These are phyloP conservation scores for Aspergillaceae sp. DNA, from an alignment of 2,329 filamentous ascomycete species.

Conservation along the genomic window DNA sequence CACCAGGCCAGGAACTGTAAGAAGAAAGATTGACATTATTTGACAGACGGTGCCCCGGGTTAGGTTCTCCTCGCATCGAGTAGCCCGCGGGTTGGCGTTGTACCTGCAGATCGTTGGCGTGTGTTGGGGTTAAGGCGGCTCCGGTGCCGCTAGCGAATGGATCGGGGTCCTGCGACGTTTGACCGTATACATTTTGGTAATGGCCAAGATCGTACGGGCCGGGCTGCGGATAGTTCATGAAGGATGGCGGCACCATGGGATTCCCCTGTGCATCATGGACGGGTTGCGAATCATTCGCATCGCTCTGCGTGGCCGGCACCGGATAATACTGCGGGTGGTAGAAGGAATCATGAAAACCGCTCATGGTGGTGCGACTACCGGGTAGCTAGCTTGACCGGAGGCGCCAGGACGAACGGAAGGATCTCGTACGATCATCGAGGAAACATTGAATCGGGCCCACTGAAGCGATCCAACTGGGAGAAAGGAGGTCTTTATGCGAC, in stretches of 20 bases:
- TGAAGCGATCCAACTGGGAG: too few species aligned
- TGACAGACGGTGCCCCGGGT: constrained; percentile 14
- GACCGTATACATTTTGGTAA: constrained; percentile 5
- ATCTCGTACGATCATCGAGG: background rate
- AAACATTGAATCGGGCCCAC: background rate
- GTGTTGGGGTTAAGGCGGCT: constrained; percentile 4
- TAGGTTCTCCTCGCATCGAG: constrained; percentile 1
- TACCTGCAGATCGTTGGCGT: constrained; percentile 10
- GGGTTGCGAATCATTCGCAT: constrained; percentile 5
- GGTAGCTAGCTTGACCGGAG: constrained; percentile 5
- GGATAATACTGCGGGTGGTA: constrained; percentile 2
- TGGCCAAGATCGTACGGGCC: constrained; percentile 8
- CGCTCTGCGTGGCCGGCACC: constrained; percentile 1
- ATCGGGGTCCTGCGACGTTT: background rate
- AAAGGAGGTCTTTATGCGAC: too few species aligned
- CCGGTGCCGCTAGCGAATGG: background rate
- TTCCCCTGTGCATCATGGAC: background rate
- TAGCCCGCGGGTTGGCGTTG: constrained; percentile 3
- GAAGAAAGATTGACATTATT: constrained; percentile 15
- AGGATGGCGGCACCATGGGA: constrained; percentile 2
- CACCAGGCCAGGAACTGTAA: constrained; percentile 15
- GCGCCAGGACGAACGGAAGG: background rate
- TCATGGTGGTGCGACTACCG: constrained; percentile 3
- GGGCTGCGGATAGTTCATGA: constrained; percentile 9
- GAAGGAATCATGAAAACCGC: constrained; percentile 6